Conservation (phyloP, 202 grass and related monocot genomes). For the Schoenoplectus triqueter region DNA sequence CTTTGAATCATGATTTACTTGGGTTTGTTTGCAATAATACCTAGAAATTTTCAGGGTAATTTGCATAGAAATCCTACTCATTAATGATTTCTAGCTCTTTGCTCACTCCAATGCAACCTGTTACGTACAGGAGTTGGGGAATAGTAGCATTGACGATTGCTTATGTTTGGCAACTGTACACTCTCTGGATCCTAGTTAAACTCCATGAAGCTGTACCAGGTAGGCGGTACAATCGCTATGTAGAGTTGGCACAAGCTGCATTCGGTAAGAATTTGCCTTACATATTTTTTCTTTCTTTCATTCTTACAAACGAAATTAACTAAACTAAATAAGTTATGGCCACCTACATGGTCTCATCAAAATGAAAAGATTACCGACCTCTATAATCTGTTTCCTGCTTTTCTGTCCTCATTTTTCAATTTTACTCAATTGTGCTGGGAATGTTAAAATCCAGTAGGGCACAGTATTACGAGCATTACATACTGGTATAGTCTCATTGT, state of each 20-base stretch:
- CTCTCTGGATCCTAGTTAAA: constrained; percentile 89
- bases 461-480: not conserved
- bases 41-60: not conserved
- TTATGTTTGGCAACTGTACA: constrained; percentile 98
- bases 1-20: constrained; percentile 1
- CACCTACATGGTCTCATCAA: not conserved
- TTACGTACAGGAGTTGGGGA: constrained; percentile 85
- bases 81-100: constrained; percentile 11
- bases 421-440: constrained; percentile 35
- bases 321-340: constrained; percentile 4
- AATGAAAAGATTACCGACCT: too few relatives aligned
- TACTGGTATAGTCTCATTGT: constrained; percentile 12
- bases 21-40: not conserved
- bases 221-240: constrained; percentile 93
- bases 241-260: constrained; percentile 96
- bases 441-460: not conserved
- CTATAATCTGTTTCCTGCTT: constrained; percentile 14
- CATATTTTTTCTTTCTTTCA: not conserved
- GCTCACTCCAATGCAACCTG: constrained; percentile 6
- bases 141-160: constrained; percentile 87
- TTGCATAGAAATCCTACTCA: not conserved
- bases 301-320: not conserved
- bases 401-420: not conserved
- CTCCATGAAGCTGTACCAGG: constrained; percentile 96
- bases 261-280: constrained; percentile 63